Evolutionary conservation across 1,284 basidiomycete genomes (phyloP).

Genomic region (Sutorius eximius): DNA sequence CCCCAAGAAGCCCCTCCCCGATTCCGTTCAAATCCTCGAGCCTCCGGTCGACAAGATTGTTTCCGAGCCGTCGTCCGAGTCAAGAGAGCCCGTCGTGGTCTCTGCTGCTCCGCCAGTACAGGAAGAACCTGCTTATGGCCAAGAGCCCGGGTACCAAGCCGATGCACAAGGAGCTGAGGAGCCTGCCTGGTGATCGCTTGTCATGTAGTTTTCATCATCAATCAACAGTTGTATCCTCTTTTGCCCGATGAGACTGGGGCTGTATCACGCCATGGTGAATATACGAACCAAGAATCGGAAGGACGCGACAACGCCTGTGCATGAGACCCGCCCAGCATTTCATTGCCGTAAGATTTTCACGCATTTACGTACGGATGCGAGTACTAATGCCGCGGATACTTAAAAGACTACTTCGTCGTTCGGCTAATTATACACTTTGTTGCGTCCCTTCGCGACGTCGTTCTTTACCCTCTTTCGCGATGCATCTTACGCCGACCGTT

Average conservation of each 20-base stretch:
- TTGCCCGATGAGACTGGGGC: slow-evolving; percentile 1
- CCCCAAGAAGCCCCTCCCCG: slow-evolving; percentile 93
- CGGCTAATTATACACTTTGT: neutral
- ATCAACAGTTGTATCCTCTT: slow-evolving; percentile 15
- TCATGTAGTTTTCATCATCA: slow-evolving; percentile 17
- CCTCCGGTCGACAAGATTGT: slow-evolving; percentile 80
- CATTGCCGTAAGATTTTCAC: neutral
- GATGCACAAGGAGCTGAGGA: slow-evolving; percentile 41
- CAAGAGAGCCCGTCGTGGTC: slow-evolving; percentile 64
- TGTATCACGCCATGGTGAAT: neutral
- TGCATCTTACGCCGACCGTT: slow-evolving; percentile 15
- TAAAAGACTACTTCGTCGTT: neutral
- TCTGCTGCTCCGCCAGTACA: slow-evolving; percentile 48
- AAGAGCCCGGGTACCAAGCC: slow-evolving; percentile 42
- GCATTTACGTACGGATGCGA: slow-evolving; percentile 13
- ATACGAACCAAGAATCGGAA: neutral
- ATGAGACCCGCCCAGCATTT: neutral
- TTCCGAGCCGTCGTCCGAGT: slow-evolving; percentile 77
- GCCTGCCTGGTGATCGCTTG: slow-evolving; percentile 48
- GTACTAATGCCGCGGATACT: neutral
- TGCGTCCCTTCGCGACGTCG: neutral
- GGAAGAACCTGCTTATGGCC: slow-evolving; percentile 50
- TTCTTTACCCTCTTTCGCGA: slow-evolving; percentile 6
- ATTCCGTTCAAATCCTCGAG: slow-evolving; percentile 90
- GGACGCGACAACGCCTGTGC: no score